Evolutionary conservation across 2,329 filamentous ascomycete species (phyloP), one percentile per base, ranked within the genome.

Genomic region (Penicillium freii): DNA sequence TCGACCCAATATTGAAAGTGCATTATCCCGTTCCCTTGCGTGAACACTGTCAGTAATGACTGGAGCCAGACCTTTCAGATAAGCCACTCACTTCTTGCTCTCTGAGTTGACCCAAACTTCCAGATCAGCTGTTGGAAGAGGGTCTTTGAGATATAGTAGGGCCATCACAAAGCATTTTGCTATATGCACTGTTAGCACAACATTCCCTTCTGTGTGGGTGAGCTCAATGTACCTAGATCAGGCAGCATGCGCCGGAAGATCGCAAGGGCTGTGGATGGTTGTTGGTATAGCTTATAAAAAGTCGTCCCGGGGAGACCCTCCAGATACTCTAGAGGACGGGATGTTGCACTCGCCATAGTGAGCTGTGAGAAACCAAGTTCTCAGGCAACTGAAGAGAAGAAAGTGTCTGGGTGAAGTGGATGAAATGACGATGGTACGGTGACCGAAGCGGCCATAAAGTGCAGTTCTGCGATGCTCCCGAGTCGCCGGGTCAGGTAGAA

Each of bases 201-300:
- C 17, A 13, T 36, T 59, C 39, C 52, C 31, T 54, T 49, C 17
- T 23, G 46, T 11, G 31, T 49, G 40, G 19, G 23, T 54, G 47
- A 60, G 65, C 57, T 58, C 49, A 53, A 67, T 79, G 69, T 81
- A 92, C 90, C 91, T 60, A 97, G 79, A 71, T 95, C 90, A 57
- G 94, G 91, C 57, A 99, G 84, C 92, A 99, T 97, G 78, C 94
- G 92, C 66, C 94, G 87, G 75, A 97, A 97, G 69, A 99, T 92
- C 65, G 94, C 94, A 64, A 99, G 86, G 38, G 92, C 90, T 1
- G 94, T 96, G 42, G 93, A 96, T 31, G 94, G 94, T 80, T 97
- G 92, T 78, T 92, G 89, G 81, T 99, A 99, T 45, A 99, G 84
- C 75, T 91, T 89, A 72, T 87, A 86, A 75, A 97, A 96, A 36